phyloP scores from a whole-genome alignment of 108 stramenopile genomes.

The Parmales sp. region DNA sequence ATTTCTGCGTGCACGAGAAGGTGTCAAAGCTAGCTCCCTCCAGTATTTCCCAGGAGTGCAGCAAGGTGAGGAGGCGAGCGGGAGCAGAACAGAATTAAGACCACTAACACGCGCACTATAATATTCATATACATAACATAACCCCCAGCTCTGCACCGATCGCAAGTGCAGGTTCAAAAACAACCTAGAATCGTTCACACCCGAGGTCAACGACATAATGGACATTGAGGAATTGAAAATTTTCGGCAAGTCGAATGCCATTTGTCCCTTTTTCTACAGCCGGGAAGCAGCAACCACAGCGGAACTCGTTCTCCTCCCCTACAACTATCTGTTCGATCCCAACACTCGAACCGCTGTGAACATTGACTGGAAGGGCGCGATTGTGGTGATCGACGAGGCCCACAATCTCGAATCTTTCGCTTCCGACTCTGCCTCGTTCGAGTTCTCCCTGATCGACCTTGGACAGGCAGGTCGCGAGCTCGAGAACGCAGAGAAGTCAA shows the following conservation, averaged over 20 bases:
- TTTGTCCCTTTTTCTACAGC: neutral
- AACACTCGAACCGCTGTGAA: conserved; percentile 55
- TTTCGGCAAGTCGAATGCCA: conserved; percentile 37
- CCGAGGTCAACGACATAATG: neutral
- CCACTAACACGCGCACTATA: no score
- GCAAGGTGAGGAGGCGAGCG: conserved; percentile 53
- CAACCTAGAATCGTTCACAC: neutral
- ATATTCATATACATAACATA: no score
- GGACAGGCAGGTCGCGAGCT: conserved; percentile 66
- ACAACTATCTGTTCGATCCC: conserved; percentile 97
- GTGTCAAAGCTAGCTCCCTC: conserved; percentile 53
- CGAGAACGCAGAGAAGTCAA: conserved; percentile 18
- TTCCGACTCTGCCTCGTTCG: conserved; percentile 83
- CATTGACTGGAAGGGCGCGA: conserved; percentile 66
- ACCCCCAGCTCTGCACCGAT: neutral
- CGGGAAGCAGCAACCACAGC: neutral
- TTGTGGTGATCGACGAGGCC: conserved; percentile 96
- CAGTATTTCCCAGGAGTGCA: conserved; percentile 74
- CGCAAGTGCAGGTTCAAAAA: neutral
- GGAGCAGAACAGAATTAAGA: no score
- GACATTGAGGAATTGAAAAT: conserved; percentile 65
- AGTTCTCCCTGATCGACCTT: conserved; percentile 65
- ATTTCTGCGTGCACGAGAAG: conserved; percentile 91
- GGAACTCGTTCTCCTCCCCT: conserved; percentile 61
- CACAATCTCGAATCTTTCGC: conserved; percentile 97